Percentiles rank a stretch among this genome's conserved stretches.
Conservation (phyloP, 352 stramenopile genomes). For the Phytophthora melonis region DNA sequence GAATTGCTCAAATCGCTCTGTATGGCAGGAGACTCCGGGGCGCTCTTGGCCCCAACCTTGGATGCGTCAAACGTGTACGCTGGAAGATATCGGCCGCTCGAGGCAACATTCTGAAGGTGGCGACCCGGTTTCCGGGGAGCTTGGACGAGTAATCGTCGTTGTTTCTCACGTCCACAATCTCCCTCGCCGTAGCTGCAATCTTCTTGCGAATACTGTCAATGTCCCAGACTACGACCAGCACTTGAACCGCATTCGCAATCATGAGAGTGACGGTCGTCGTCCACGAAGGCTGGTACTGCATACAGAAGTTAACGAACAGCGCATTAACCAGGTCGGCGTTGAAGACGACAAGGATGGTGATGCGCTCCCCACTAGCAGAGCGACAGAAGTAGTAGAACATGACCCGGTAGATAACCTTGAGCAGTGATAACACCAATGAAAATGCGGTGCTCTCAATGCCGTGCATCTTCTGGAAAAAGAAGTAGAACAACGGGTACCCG, state of each 20-base stretch:
- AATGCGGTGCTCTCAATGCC: slow-evolving; percentile 10
- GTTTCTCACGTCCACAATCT: slow-evolving; percentile 10
- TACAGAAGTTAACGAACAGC: slow-evolving; percentile 41
- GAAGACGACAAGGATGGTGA: slow-evolving; percentile 41
- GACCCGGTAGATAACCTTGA: slow-evolving; percentile 13
- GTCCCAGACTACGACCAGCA: slow-evolving; percentile 5
- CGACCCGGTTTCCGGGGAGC: not conserved
- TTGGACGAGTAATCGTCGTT: slow-evolving; percentile 7
- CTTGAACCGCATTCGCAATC: slow-evolving; percentile 9
- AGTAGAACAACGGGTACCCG: slow-evolving; percentile 37
- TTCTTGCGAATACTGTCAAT: slow-evolving; percentile 20
- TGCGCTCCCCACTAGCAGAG: slow-evolving; percentile 19
- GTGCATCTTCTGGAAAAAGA: slow-evolving; percentile 15
- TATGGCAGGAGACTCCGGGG: too few species aligned
- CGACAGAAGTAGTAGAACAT: slow-evolving; percentile 29
- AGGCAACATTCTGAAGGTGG: slow-evolving; percentile 15
- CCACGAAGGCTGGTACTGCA: slow-evolving; percentile 38
- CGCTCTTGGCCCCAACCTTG: not conserved
- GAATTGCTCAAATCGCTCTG: too few species aligned
- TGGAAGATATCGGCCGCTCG: slow-evolving; percentile 10
- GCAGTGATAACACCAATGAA: slow-evolving; percentile 6
- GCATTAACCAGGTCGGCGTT: slow-evolving; percentile 43
- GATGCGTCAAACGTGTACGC: slow-evolving; percentile 11
- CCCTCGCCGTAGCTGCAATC: slow-evolving; percentile 5
- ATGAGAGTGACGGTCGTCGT: slow-evolving; percentile 6